Conservation (phyloP, 371 early-diverging fungal genomes). For the Cladochytrium tenue region DNA sequence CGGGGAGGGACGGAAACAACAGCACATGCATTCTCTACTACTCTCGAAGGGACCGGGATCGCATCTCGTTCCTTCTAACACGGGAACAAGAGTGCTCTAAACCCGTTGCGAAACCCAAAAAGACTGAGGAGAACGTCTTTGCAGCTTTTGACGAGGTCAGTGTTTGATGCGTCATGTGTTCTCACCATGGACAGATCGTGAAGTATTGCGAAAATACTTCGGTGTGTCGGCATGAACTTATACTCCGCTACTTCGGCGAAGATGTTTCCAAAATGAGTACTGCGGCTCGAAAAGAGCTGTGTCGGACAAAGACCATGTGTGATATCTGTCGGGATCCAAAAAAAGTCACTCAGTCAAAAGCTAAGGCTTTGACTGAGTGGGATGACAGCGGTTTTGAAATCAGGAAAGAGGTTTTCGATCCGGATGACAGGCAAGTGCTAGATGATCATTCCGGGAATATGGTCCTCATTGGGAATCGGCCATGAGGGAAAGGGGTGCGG, state of each 20-base stretch:
- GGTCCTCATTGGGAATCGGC: too few species aligned
- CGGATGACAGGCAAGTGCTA: too few species aligned
- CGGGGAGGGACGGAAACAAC: conserved; percentile 65
- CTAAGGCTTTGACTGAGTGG: conserved; percentile 1
- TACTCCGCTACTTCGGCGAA: conserved; percentile 43
- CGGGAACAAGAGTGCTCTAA: neutral
- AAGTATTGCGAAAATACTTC: conserved; percentile 46
- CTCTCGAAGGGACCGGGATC: conserved; percentile 50
- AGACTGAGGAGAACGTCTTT: neutral
- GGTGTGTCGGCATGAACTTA: conserved; percentile 38
- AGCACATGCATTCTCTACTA: conserved; percentile 64
- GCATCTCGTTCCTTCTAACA: conserved; percentile 27
- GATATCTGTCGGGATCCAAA: conserved; percentile 43
- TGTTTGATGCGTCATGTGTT: neutral
- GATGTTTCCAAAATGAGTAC: conserved; percentile 1
- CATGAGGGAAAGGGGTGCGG: too few species aligned
- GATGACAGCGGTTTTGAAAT: too few species aligned
- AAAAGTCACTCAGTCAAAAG: conserved; percentile 19
- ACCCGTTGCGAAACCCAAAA: neutral
- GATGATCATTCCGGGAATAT: too few species aligned
- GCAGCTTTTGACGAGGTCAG: neutral
- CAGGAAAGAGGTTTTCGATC: too few species aligned
- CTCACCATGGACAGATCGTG: conserved; percentile 31
- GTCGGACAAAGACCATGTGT: conserved; percentile 29
- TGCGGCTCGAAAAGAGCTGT: conserved; percentile 11